Evolutionary conservation across 106 monocot genomes (phyloP).

Genomic region (Allium cepa): DNA sequence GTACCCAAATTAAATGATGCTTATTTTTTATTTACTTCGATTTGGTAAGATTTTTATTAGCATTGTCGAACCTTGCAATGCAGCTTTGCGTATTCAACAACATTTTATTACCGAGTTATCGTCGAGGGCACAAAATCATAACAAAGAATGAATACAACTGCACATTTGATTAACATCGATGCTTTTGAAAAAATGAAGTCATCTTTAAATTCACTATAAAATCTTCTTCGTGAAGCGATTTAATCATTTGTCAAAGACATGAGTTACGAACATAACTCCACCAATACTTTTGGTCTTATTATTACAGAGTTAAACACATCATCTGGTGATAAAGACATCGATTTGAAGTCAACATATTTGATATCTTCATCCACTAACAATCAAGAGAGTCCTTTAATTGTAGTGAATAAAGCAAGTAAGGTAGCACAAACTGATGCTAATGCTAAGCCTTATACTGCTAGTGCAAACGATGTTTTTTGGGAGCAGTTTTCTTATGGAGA

Average conservation of each 20-base stretch:
- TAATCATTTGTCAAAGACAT: slow-evolving; percentile 50
- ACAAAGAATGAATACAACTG: slow-evolving; percentile 2
- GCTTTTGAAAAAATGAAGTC: slow-evolving; percentile 83
- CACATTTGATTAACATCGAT: slow-evolving; percentile 28
- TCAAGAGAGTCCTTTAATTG: slow-evolving; percentile 29
- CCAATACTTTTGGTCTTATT: slow-evolving; percentile 28
- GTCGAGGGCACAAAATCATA: no score
- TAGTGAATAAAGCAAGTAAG: neutral
- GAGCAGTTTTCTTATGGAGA: slow-evolving; percentile 74
- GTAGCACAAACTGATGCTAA: slow-evolving; percentile 62
- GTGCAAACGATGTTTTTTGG: slow-evolving; percentile 70
- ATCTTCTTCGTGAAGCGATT: slow-evolving; percentile 48
- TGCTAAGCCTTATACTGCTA: slow-evolving; percentile 25
- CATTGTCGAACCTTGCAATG: no score
- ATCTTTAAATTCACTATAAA: slow-evolving; percentile 70
- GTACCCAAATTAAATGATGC: no score
- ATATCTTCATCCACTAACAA: slow-evolving; percentile 26
- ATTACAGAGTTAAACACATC: slow-evolving; percentile 44
- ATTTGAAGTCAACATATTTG: slow-evolving; percentile 15
- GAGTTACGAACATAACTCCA: slow-evolving; percentile 1
- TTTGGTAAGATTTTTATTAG: no score
- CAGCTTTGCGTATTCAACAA: no score
- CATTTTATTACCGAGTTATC: no score
- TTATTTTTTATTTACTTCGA: no score
- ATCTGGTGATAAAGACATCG: slow-evolving; percentile 31